Base-by-base conservation (phyloP, 805 yeast species). In the Spathaspora boniae region DNA sequence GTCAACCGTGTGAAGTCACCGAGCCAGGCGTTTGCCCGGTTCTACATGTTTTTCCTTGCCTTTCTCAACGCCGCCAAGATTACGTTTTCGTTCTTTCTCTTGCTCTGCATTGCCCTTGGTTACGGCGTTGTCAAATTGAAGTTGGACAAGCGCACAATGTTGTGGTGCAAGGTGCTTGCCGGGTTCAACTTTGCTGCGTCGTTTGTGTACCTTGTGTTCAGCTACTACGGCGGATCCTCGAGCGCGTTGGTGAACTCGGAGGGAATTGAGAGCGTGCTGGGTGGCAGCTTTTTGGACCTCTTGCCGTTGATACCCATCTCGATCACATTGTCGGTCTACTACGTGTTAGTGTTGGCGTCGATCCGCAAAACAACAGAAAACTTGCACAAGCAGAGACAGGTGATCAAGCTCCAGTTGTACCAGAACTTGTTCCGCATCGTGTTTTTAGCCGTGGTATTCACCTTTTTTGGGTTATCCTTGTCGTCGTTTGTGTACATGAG, bases 111-210 rank as follows among this genome's bases (percentile, higher is more conserved):
- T 37, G 74, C 94, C 9, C 68, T 89, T 46, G 99, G 99, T 26
- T 93, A 89, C 61, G 97, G 98, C 43, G 88, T 93, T 31, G 98
- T 93, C 33, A 79, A 77, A 53, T 88, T 96, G 30, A 82, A 88
- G 43, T 72, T 93, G 41, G 85, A 88, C 31, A 76, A 77, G 56
- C 76, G 77, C 37, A 51, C 72, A 19, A 86, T 93, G 96, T 68
- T 80, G 50, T 78, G 51, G 38, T 62, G 70, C 47, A 68, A 68
- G 42, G 54, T 68, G n/a, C 50, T 68, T 28, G 72, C 72, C 7
- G 70, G 52, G 0, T 36, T 43, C 25, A 68, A 66, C 42, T 67
- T 68, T 47, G 45, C 45, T 5, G 56, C 71, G 1, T 51, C 67
- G 3, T 46, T 62, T 40, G 38, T 54, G 9, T 67, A 65, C 39